Percentiles rank a stretch among this genome's conserved stretches.
Evolutionary conservation across 1,284 basidiomycete species (phyloP).

Genomic region (Tausonia pullulans): DNA sequence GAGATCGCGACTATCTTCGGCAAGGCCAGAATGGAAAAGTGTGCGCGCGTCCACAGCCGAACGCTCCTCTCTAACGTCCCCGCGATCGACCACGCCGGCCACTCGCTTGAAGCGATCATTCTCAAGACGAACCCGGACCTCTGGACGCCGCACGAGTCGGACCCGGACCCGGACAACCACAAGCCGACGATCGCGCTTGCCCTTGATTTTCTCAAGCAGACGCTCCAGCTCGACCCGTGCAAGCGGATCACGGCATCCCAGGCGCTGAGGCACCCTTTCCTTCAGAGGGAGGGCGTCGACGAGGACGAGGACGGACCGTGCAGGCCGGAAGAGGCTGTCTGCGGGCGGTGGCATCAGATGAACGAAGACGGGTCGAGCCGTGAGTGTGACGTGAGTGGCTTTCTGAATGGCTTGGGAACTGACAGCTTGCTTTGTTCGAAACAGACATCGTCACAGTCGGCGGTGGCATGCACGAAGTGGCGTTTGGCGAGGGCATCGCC

Average conservation of each 20-base stretch:
- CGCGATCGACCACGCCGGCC: slow-evolving; percentile 51
- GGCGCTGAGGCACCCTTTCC: slow-evolving; percentile 67
- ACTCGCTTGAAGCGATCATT: slow-evolving; percentile 60
- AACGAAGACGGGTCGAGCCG: slow-evolving; percentile 5
- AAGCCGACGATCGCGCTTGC: slow-evolving; percentile 49
- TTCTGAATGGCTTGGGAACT: neutral
- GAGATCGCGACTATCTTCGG: slow-evolving; percentile 88
- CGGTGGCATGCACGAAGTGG: slow-evolving; percentile 10
- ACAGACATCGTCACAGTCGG: slow-evolving; percentile 9
- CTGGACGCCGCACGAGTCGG: slow-evolving; percentile 39
- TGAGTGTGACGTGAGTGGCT: neutral
- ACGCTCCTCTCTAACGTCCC: slow-evolving; percentile 78
- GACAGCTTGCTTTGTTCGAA: neutral
- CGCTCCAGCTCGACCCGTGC: slow-evolving; percentile 63
- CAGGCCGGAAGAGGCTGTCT: slow-evolving; percentile 9
- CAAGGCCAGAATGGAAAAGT: slow-evolving; percentile 66
- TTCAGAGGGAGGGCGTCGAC: slow-evolving; percentile 30
- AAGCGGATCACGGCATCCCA: slow-evolving; percentile 61
- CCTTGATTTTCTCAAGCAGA: slow-evolving; percentile 56
- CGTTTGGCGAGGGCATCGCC: slow-evolving; percentile 13
- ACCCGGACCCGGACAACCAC: slow-evolving; percentile 34
- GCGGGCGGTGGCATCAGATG: slow-evolving; percentile 1
- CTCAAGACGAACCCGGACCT: slow-evolving; percentile 64
- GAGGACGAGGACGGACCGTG: slow-evolving; percentile 8
- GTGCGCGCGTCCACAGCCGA: slow-evolving; percentile 80